These are phyloP conservation scores for Diaporthe ampelina DNA, from an alignment of 2,329 filamentous ascomycete species.

Conservation along the genomic window DNA sequence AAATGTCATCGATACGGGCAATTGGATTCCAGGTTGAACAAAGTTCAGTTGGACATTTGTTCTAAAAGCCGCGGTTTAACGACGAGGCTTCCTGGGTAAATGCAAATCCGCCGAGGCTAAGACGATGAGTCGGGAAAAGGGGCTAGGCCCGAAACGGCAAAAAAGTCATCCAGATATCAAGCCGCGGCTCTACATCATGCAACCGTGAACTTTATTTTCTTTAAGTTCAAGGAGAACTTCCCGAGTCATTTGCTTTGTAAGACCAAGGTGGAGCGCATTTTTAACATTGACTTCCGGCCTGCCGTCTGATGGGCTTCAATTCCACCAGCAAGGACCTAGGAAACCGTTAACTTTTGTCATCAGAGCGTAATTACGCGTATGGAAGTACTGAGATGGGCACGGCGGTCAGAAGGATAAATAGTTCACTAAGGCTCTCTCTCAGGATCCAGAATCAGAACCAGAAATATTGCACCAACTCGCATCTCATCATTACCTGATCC, in stretches of 20 bases:
- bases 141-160: neutral
- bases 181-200: neutral
- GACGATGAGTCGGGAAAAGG: neutral
- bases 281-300: neutral
- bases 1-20: neutral
- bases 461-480: neutral
- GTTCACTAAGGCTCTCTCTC: neutral
- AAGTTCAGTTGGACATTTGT: too few relatives aligned
- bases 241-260: conserved; percentile 9
- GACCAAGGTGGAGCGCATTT: neutral
- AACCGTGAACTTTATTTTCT: neutral
- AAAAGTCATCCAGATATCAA: neutral
- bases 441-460: neutral
- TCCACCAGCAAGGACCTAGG: neutral
- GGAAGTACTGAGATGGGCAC: neutral
- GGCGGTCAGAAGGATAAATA: neutral
- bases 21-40: neutral
- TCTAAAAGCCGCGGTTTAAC: too few relatives aligned
- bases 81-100: too few relatives aligned
- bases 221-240: neutral
- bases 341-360: neutral
- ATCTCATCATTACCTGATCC: neutral
- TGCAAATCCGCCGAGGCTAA: neutral
- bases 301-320: neutral
- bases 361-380: neutral